Conservation (phyloP, 1,284 basidiomycete species). For the Phellopilus nigrolimitatus region DNA sequence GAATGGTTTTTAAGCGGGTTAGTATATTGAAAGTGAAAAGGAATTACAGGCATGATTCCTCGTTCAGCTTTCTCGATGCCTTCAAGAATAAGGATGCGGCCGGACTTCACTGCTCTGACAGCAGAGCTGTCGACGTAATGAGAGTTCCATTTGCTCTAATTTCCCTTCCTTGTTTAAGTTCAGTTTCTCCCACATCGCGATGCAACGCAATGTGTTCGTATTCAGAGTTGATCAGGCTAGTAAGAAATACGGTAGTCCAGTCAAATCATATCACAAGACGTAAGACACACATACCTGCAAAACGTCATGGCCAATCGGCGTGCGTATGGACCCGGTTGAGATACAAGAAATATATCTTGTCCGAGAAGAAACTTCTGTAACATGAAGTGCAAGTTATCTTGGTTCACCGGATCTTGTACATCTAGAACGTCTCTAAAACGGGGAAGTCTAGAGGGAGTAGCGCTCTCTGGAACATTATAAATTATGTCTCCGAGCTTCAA, state of each 20-base stretch:
- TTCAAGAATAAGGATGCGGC: conserved; percentile 60
- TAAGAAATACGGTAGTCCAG: not conserved
- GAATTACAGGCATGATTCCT: conserved; percentile 50
- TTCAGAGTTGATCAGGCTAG: conserved; percentile 56
- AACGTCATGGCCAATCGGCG: conserved; percentile 56
- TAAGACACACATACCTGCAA: conserved; percentile 41
- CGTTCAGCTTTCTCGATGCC: conserved; percentile 68
- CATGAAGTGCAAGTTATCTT: conserved; percentile 58
- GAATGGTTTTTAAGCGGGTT: too few species aligned
- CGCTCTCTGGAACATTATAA: conserved; percentile 47
- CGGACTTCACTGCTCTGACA: conserved; percentile 60
- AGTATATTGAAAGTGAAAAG: too few species aligned
- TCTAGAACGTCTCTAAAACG: conserved; percentile 43
- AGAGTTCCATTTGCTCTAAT: conserved; percentile 55
- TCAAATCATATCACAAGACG: not conserved
- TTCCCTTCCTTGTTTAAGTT: conserved; percentile 64
- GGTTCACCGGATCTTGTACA: conserved; percentile 43
- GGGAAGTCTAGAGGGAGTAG: conserved; percentile 43
- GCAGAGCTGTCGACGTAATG: conserved; percentile 62
- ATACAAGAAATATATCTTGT: conserved; percentile 60
- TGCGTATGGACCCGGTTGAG: conserved; percentile 63
- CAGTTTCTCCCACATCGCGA: conserved; percentile 64
- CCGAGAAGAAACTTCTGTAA: conserved; percentile 64
- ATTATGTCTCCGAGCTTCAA: conserved; percentile 53
- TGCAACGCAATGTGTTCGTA: conserved; percentile 64